These are phyloP conservation scores for Didymosphaeria variabile DNA, from an alignment of 2,329 filamentous ascomycete genomes.

Conservation along the genomic window DNA sequence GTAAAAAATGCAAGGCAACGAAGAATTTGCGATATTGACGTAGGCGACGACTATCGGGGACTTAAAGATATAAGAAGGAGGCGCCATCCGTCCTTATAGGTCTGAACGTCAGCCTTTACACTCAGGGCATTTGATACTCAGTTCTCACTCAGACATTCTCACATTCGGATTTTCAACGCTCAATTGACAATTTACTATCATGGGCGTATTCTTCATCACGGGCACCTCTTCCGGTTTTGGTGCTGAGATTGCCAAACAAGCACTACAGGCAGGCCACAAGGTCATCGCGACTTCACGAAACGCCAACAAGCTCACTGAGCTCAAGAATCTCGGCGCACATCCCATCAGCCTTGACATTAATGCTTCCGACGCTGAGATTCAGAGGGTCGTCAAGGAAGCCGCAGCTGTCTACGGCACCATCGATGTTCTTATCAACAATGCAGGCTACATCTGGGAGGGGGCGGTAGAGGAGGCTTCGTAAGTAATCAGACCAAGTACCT, in stretches of 20 bases:
- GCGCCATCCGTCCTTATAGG: neutral
- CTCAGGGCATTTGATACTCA: neutral
- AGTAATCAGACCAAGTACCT: neutral
- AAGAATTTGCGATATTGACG: neutral
- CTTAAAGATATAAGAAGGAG: neutral
- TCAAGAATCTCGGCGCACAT: constrained; percentile 55
- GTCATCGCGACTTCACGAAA: constrained; percentile 62
- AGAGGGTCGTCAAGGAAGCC: constrained; percentile 45
- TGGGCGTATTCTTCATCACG: constrained; percentile 54
- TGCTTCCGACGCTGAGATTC: constrained; percentile 47
- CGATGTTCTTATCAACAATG: constrained; percentile 37
- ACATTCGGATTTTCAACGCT: no score
- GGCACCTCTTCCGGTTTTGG: constrained; percentile 64
- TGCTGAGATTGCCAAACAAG: constrained; percentile 53
- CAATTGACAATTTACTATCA: neutral
- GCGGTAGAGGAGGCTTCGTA: constrained; percentile 25
- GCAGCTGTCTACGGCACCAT: constrained; percentile 32
- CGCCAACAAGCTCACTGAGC: constrained; percentile 50
- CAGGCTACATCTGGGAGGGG: constrained; percentile 26
- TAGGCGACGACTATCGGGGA: neutral
- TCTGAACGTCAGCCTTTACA: neutral
- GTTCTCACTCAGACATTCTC: neutral
- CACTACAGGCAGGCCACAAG: constrained; percentile 58
- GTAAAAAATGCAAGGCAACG: neutral
- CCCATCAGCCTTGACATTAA: constrained; percentile 60